Base-by-base conservation (phyloP, 768 basidiomycete species). In the Mycena leptocephala region DNA sequence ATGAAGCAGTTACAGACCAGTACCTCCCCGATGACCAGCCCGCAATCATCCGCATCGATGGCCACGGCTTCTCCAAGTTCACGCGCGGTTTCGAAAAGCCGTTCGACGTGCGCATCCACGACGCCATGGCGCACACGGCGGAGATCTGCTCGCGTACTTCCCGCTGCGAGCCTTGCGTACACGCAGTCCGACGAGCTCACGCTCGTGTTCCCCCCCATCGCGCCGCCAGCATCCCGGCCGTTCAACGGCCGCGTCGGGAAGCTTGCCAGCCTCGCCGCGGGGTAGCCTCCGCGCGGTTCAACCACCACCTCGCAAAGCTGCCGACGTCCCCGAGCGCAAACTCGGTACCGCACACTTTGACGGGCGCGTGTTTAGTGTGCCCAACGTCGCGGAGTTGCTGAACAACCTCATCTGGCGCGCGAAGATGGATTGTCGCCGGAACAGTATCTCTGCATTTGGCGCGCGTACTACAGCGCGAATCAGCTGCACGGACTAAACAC, bases 171-270 rank as follows among this genome's bases (percentile, higher is more conserved):
- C 55, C 68, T 77, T 56, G 76, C 69, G 18, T 77, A 77, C 69
- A 77, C 76, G 8, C 72, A 70, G 68, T 77, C 76, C 24, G 76
- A 77, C 76, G 76, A 77, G 67, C 55, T 77, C 56, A 77, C 76
- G 10, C 68, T 77, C 24, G 64, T 77, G 41, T 77, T 74, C 56
- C 72, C 76, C n/a, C n/a, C n/a, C n/a, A n/a, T n/a, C n/a, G 61
- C 59, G 26, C 55, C 59, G 20, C 32, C 32, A 3, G 18, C 64
- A 4, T 35, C 39, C 35, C 66, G 73, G 37, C 55, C 69, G 16
- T 77, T 77, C 59, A 77, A 66, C 30, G 76, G 76, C 63, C 76
- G 76, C 41, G 69, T 71, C 46, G 56, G 35, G 20, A 77, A 77
- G 56, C 61, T 77, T 18, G 51, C 67, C 5, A 74, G 63, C 61